phyloP scores from a whole-genome alignment of 345 rosid genomes.

The Anastatica hierochuntica region DNA sequence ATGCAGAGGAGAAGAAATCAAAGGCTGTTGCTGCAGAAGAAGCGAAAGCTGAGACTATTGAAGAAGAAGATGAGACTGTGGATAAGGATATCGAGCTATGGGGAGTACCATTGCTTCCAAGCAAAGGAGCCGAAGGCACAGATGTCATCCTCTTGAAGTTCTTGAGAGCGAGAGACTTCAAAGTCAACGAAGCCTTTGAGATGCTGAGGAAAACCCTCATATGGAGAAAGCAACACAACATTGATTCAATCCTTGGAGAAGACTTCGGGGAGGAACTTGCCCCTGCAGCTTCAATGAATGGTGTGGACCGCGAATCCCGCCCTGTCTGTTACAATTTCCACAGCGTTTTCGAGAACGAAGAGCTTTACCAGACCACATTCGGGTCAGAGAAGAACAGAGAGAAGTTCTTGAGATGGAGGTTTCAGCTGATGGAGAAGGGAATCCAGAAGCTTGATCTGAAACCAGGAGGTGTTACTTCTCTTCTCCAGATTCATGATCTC shows the following conservation, averaged over 20 bases:
- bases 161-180: background rate
- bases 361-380: slow-evolving; percentile 47
- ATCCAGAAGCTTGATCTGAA: slow-evolving; percentile 61
- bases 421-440: slow-evolving; percentile 76
- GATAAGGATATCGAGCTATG: slow-evolving; percentile 50
- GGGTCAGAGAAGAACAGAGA: slow-evolving; percentile 52
- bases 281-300: background rate
- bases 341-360: background rate
- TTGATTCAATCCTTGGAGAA: background rate
- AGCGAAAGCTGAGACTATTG: slow-evolving; percentile 16
- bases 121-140: slow-evolving; percentile 20
- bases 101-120: slow-evolving; percentile 70
- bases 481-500: slow-evolving; percentile 82
- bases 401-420: slow-evolving; percentile 68
- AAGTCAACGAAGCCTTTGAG: background rate
- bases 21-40: too few species aligned
- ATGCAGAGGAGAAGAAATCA: slow-evolving; percentile 14
- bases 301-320: background rate
- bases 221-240: background rate
- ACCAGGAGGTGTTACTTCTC: slow-evolving; percentile 68
- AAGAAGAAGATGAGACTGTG: slow-evolving; percentile 18
- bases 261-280: background rate
- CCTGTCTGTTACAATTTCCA: background rate
- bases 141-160: background rate
- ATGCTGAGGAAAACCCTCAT: background rate